Evolutionary conservation across 768 basidiomycete species (phyloP), one percentile per base, ranked within the genome.

Genomic region (Kwoniella mangroviensis): DNA sequence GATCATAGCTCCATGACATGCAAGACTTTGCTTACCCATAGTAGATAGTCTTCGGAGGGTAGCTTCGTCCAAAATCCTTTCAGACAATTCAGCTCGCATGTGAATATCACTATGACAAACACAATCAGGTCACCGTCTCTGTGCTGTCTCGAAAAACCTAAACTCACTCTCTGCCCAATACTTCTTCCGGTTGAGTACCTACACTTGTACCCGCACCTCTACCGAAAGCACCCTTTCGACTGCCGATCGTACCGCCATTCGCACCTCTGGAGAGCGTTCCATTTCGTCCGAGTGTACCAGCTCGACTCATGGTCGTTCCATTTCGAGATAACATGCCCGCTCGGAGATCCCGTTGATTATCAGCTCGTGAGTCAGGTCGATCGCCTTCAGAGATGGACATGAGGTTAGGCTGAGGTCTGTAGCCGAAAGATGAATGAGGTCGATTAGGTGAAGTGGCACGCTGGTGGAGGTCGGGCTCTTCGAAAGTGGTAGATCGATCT

Each of bases 101-200:
- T 81, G 79, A 58, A 81, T 81, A 60, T 81, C 79, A 60, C 74
- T 77, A 55, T 10, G 15, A 12, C 64, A 4, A 34, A 5, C 34
- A 7, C 34, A 34, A 34, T 34, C 34, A 34, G 34, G 34, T 34
- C 34, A 34, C 15, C 4, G 4, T 53, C 13, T 59, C 64, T 65
- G 12, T 17, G 10, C 52, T 17, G 42, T 15, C 52, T 40, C 22
- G 22, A 26, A 45, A 15, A 51, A n/a, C 3, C 12, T 15, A 53
- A 2, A 63, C 76, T 73, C 65, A 75, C 74, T 81, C 79, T 71
- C 79, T 60, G 54, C 79, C 79, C 22, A 81, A 65, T 34, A 81
- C 79, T 58, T 81, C 79, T 60, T 81, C 79, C n/a, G 79, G 79
- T 67, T 81, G 79, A 56, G 79, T 81, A 56, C 79, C 79, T 26